A percentile compares a stretch with the other conserved stretches of the same genome.
These are phyloP conservation scores for Colletotrichum destructivum DNA, from an alignment of 2,329 filamentous ascomycete genomes.

Conservation along the genomic window DNA sequence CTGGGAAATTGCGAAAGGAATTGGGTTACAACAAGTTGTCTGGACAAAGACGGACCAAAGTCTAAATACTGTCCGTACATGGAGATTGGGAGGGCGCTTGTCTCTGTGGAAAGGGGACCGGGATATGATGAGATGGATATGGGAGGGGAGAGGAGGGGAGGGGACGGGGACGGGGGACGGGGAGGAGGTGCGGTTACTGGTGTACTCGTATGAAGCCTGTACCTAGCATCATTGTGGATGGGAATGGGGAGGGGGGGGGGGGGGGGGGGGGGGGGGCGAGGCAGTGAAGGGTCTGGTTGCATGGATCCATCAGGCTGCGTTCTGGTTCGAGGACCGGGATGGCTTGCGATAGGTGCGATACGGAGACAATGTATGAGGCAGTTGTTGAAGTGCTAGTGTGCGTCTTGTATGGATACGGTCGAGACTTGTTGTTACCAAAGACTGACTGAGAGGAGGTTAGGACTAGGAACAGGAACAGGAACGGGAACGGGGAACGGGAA, in stretches of 20 bases:
- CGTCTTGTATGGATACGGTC: no score
- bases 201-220: neutral
- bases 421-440: neutral
- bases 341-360: conserved; percentile 35
- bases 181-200: neutral
- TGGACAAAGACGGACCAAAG: conserved; percentile 32
- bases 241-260: conserved; percentile 3
- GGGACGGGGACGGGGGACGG: neutral
- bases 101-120: conserved; percentile 23
- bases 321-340: conserved; percentile 22
- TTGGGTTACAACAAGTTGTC: conserved; percentile 14
- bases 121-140: conserved; percentile 32
- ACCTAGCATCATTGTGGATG: neutral
- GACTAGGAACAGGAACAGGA: no score
- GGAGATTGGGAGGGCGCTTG: conserved; percentile 27
- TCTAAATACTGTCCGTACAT: conserved; percentile 28
- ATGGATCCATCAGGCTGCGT: conserved; percentile 29
- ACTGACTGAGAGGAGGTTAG: no score
- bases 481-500: neutral
- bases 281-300: conserved; percentile 38
- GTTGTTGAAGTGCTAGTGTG: neutral
- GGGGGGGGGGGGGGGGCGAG: no score
- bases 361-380: neutral
- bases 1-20: neutral
- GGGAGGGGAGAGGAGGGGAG: neutral